Conservation (phyloP, 176 grass and related monocot species). For the Oryza brachyantha region DNA sequence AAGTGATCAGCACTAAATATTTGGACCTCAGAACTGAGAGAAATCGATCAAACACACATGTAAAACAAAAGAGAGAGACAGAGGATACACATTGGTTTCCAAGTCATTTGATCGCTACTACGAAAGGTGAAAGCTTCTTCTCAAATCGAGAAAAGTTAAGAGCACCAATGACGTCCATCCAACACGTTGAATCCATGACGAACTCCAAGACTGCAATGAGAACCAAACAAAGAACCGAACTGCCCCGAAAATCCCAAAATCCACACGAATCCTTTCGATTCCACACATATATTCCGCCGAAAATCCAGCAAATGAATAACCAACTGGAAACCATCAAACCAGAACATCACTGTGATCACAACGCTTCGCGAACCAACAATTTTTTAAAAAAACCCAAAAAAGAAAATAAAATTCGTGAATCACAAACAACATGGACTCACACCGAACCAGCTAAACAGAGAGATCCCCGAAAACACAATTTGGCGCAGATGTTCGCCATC, state of each 20-base stretch:
- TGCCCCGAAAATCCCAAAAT: neutral
- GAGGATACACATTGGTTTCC: neutral
- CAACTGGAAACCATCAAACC: neutral
- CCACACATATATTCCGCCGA: neutral
- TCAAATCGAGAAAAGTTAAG: neutral
- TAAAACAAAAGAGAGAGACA: neutral
- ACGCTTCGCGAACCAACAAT: neutral
- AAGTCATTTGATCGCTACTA: neutral
- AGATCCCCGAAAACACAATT: neutral
- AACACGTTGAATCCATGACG: neutral
- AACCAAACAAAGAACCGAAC: neutral
- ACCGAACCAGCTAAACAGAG: neutral
- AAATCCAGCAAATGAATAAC: neutral
- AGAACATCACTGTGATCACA: neutral
- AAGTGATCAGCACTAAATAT: neutral
- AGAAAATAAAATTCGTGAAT: neutral
- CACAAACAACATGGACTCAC: neutral
- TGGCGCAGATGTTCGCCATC: neutral
- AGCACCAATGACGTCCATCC: neutral
- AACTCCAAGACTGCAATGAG: neutral
- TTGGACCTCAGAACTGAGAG: neutral
- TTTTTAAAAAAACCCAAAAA: neutral
- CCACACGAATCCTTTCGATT: neutral
- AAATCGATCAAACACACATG: neutral
- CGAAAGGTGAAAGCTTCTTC: neutral